A percentile compares a stretch with the other conserved stretches of the same genome.
These are phyloP conservation scores for Cercospora brassicicola DNA, from an alignment of 2,329 filamentous ascomycete genomes.

Conservation along the genomic window DNA sequence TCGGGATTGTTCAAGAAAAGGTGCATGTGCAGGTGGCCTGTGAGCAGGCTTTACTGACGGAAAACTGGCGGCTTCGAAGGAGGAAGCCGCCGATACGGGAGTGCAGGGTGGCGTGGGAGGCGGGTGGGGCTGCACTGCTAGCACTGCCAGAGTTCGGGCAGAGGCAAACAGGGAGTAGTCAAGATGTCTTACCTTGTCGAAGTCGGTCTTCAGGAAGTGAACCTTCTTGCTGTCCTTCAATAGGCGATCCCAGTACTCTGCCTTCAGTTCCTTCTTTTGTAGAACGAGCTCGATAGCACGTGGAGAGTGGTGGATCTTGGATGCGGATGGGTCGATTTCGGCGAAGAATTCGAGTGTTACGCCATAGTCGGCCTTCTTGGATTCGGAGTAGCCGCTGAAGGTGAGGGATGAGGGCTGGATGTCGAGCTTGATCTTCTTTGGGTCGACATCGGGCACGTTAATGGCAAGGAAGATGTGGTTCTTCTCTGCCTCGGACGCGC, in stretches of 20 bases:
- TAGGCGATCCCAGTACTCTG: conserved; percentile 93
- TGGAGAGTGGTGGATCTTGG: conserved; percentile 82
- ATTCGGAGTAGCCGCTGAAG: conserved; percentile 80
- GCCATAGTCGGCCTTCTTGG: conserved; percentile 82
- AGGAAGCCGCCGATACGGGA: background rate
- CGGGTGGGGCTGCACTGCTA: conserved; percentile 5
- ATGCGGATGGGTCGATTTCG: conserved; percentile 83
- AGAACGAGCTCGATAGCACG: conserved; percentile 89
- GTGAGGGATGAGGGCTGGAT: conserved; percentile 73
- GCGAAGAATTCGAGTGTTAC: conserved; percentile 83
- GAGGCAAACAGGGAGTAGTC: background rate
- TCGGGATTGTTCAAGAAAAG: conserved; percentile 1
- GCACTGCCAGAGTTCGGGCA: conserved; percentile 9
- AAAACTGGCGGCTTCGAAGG: background rate
- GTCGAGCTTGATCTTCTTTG: conserved; percentile 75
- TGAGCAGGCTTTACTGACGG: background rate
- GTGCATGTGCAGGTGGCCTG: conserved; percentile 14
- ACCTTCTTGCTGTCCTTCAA: conserved; percentile 86
- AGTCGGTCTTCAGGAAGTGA: conserved; percentile 97
- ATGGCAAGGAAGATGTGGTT: conserved; percentile 96
- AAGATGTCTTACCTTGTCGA: conserved; percentile 72
- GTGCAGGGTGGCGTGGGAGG: conserved; percentile 10
- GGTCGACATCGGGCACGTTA: conserved; percentile 78
- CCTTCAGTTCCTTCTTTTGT: conserved; percentile 93
- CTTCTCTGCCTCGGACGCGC: conserved; percentile 72